These are phyloP conservation scores for Coelastrella sp. DNA, from an alignment of 139 green algal genomes.

Conservation along the genomic window DNA sequence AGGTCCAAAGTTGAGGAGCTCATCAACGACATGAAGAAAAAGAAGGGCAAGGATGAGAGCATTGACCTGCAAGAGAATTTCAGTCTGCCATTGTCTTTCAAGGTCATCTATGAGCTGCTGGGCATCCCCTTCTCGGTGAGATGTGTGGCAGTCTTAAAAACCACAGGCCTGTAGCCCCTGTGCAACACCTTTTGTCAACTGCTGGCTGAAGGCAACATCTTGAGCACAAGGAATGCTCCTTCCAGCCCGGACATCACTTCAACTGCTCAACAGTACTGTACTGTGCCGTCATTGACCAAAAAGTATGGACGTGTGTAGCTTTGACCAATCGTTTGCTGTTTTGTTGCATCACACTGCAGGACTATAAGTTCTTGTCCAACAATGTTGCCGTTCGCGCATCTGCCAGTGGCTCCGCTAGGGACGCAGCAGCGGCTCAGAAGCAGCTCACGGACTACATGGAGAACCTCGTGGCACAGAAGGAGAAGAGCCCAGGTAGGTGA, in stretches of 20 bases:
- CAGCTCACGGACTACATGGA: slow-evolving; percentile 60
- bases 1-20: slow-evolving; percentile 42
- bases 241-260: too few relatives aligned
- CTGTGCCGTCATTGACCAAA: too few relatives aligned
- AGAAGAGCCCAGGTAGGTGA: slow-evolving; percentile 29
- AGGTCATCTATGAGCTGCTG: slow-evolving; percentile 60
- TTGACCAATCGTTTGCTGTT: too few relatives aligned
- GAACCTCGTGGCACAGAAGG: slow-evolving; percentile 44
- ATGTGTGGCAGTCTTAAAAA: background rate
- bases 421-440: slow-evolving; percentile 50
- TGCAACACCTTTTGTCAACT: too few relatives aligned
- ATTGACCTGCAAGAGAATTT: slow-evolving; percentile 49
- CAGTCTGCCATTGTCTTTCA: slow-evolving; percentile 49
- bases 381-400: slow-evolving; percentile 56
- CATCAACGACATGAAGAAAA: slow-evolving; percentile 37
- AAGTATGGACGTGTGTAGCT: too few relatives aligned
- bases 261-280: too few relatives aligned
- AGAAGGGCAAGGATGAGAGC: background rate
- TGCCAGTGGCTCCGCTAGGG: slow-evolving; percentile 46
- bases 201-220: too few relatives aligned
- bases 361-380: slow-evolving; percentile 51
- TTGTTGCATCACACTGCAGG: slow-evolving; percentile 13
- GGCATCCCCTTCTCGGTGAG: slow-evolving; percentile 45
- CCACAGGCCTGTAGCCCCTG: too few relatives aligned
- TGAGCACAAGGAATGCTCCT: too few relatives aligned